A percentile compares a stretch with the other conserved stretches of the same genome.
Evolutionary conservation across 192 early-diverging fungal species (phyloP).

Genomic region (Podila minutissima): DNA sequence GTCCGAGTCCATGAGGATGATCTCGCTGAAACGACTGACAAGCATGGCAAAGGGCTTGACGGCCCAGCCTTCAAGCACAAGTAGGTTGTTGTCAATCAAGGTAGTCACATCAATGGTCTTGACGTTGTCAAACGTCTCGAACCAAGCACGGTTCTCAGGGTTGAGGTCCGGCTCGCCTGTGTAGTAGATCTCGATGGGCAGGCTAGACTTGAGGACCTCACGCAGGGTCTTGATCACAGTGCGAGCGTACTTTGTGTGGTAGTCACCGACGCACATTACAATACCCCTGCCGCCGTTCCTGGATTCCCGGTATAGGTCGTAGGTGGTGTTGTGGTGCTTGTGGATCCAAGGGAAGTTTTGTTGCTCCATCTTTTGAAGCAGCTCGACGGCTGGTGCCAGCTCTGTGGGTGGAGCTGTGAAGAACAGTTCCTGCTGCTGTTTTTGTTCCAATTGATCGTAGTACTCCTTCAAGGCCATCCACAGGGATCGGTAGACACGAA

Average conservation of each 20-base stretch:
- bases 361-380: slow-evolving; percentile 35
- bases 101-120: slow-evolving; percentile 51
- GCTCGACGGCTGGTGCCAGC: slow-evolving; percentile 28
- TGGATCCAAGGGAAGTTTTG: slow-evolving; percentile 40
- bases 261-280: slow-evolving; percentile 58
- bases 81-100: slow-evolving; percentile 48
- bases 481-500: slow-evolving; percentile 33
- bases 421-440: slow-evolving; percentile 6
- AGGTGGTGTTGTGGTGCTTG: slow-evolving; percentile 21
- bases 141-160: slow-evolving; percentile 34
- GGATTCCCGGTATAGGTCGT: slow-evolving; percentile 8
- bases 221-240: slow-evolving; percentile 53
- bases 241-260: slow-evolving; percentile 53
- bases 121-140: slow-evolving; percentile 50
- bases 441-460: slow-evolving; percentile 12
- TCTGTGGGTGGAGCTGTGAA: slow-evolving; percentile 31
- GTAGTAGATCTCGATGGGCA: slow-evolving; percentile 74
- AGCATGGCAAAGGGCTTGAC: slow-evolving; percentile 74
- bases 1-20: slow-evolving; percentile 77
- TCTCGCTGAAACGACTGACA: slow-evolving; percentile 64
- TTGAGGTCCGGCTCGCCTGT: slow-evolving; percentile 53
- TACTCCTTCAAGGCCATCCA: slow-evolving; percentile 25
- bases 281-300: slow-evolving; percentile 23
- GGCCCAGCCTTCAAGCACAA: slow-evolving; percentile 64
- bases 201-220: slow-evolving; percentile 50